Conservation (phyloP, 179 eudicot genomes). For the Beta macrorhiza region DNA sequence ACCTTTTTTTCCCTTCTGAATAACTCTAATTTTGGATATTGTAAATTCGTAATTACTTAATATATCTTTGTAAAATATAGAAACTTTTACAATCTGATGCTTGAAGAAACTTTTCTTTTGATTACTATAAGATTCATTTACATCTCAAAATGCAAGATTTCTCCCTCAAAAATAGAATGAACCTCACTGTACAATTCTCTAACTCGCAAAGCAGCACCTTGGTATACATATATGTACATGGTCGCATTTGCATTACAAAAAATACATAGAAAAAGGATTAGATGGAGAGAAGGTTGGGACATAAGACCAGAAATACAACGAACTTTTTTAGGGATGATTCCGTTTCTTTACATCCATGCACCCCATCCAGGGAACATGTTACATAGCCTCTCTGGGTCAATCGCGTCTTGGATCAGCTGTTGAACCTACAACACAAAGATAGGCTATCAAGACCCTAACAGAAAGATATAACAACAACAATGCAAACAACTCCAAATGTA, state of each 20-base stretch:
- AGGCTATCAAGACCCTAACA: background rate
- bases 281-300: background rate
- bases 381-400: constrained; percentile 87
- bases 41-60: too few species aligned
- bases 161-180: constrained; percentile 1
- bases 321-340: background rate
- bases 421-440: constrained; percentile 62
- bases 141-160: constrained; percentile 6
- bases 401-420: constrained; percentile 94
- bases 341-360: constrained; percentile 67
- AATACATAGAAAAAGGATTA: background rate
- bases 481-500: background rate
- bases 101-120: background rate
- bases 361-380: constrained; percentile 99
- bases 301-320: background rate
- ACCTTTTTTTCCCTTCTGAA: too few species aligned
- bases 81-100: too few species aligned
- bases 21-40: too few species aligned
- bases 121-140: background rate
- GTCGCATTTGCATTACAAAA: background rate
- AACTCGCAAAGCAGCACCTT: background rate
- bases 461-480: background rate
- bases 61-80: too few species aligned
- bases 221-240: constrained; percentile 3
- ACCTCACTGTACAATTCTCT: constrained; percentile 22